Percentiles rank a stretch among this genome's conserved stretches.
Evolutionary conservation across 768 basidiomycete species (phyloP).

Genomic region (Trametes elegans): DNA sequence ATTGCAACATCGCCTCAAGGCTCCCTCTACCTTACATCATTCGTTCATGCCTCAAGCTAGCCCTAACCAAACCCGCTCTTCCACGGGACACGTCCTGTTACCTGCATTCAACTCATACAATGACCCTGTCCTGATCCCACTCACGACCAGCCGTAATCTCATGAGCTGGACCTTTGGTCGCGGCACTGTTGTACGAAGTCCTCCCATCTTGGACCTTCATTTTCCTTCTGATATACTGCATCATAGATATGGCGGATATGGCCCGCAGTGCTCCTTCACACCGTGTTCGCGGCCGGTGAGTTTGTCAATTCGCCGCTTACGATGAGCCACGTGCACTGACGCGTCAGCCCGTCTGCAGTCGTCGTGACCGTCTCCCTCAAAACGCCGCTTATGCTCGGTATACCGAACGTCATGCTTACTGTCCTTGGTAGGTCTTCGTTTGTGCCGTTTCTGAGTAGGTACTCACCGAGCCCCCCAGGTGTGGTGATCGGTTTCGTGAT

Average conservation of each 20-base stretch:
- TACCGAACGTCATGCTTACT: conserved; percentile 58
- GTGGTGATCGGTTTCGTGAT: conserved; percentile 59
- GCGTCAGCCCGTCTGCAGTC: conserved; percentile 27
- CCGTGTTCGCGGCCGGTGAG: conserved; percentile 51
- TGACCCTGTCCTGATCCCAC: conserved; percentile 14
- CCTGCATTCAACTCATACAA: conserved; percentile 10
- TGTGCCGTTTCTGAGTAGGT: neutral
- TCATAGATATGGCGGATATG: conserved; percentile 57
- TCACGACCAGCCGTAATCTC: conserved; percentile 18
- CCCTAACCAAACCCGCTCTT: neutral
- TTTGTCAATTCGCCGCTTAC: neutral
- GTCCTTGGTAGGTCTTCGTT: conserved; percentile 46
- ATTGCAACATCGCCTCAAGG: too few relatives aligned
- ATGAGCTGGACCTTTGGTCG: conserved; percentile 41
- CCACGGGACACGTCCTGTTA: conserved; percentile 12
- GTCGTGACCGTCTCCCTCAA: conserved; percentile 44
- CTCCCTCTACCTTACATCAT: too few relatives aligned
- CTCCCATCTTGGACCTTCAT: neutral
- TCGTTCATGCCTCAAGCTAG: neutral
- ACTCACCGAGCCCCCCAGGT: conserved; percentile 34
- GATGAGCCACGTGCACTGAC: neutral
- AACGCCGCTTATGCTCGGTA: conserved; percentile 39
- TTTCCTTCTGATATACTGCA: neutral
- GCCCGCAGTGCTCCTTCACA: conserved; percentile 65
- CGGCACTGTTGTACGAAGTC: conserved; percentile 40